Evolutionary conservation across 208 protist genomes (phyloP), one percentile per base, ranked within the genome.

Genomic region (Crithidia bombi): DNA sequence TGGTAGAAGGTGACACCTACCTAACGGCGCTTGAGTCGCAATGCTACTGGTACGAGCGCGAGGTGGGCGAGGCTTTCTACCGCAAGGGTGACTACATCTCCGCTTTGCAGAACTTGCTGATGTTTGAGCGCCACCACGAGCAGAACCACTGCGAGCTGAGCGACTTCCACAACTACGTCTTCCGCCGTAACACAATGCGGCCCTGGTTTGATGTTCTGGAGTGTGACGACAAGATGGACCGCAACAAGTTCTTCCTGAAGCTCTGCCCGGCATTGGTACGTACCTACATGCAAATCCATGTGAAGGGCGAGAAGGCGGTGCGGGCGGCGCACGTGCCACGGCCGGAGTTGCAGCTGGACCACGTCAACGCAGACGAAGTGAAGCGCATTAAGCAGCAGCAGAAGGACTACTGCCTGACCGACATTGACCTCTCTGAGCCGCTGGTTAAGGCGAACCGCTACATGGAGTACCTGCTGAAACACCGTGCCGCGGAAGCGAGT

Each of bases 141-240:
- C 87, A 98, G 54, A 97, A 98, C 72, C 81, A 87, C 64, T 87
- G 93, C 44, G 97, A 99, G 76, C 91, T 99, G 71, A 95, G 93
- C 73, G 97, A 99, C 73, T 99, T 99, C 86, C 98, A 99, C 87
- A 91, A 91, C 70, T 99, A 99, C 79, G 97, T 98, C 56, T 91
- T 98, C 64, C 92, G 96, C 41, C 94, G 97, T 66, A 91, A 94
- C 77, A 99, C 95, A 14, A 88, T 98, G 68, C 88, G 97, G 39
- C 38, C 96, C n/a, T 99, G 98, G 87, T 89, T 99, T 68, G 77
- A 92, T 70, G 83, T 98, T 26, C 72, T 99, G 44, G 78, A 85
- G 54, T 81, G 75, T 68, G 86, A 92, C 63, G 86, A 96, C 65
- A 73, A 89, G 62, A 73, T 91, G 41, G 77, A 80, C 52, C 65